phyloP scores from a whole-genome alignment of 1,284 basidiomycete species.

The Austroboletus niveus region DNA sequence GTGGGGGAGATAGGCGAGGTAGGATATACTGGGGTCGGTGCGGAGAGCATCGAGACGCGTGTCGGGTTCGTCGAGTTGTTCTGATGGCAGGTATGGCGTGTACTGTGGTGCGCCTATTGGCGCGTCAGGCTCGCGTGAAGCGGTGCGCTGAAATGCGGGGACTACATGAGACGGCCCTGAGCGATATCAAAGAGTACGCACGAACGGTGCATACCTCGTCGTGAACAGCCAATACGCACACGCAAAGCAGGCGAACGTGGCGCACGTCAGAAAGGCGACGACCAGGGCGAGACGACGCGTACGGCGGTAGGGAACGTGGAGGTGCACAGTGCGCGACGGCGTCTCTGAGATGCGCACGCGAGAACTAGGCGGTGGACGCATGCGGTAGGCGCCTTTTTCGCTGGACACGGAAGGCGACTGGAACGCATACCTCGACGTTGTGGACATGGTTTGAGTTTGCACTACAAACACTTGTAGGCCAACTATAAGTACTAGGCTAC shows the following conservation, averaged over 20 bases:
- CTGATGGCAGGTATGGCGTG: neutral
- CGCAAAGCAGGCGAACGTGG: conserved; percentile 52
- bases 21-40: conserved; percentile 37
- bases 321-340: conserved; percentile 1
- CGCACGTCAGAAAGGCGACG: conserved; percentile 46
- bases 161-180: conserved; percentile 14
- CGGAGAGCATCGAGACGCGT: conserved; percentile 11
- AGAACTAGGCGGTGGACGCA: conserved; percentile 43
- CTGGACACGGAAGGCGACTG: conserved; percentile 61
- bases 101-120: neutral
- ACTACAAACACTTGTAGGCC: no score
- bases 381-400: conserved; percentile 62
- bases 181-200: conserved; percentile 22
- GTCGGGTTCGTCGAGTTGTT: conserved; percentile 11
- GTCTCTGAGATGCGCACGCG: conserved; percentile 12
- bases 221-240: conserved; percentile 62
- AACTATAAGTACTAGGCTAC: no score
- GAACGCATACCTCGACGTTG: conserved; percentile 15
- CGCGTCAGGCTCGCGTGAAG: conserved; percentile 2
- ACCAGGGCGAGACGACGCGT: conserved; percentile 37
- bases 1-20: conserved; percentile 69
- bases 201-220: conserved; percentile 51
- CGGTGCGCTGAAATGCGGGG: conserved; percentile 18
- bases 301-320: conserved; percentile 22
- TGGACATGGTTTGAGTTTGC: neutral